phyloP scores from a whole-genome alignment of 2,329 filamentous ascomycete species.

The Colletotrichum incanum region DNA sequence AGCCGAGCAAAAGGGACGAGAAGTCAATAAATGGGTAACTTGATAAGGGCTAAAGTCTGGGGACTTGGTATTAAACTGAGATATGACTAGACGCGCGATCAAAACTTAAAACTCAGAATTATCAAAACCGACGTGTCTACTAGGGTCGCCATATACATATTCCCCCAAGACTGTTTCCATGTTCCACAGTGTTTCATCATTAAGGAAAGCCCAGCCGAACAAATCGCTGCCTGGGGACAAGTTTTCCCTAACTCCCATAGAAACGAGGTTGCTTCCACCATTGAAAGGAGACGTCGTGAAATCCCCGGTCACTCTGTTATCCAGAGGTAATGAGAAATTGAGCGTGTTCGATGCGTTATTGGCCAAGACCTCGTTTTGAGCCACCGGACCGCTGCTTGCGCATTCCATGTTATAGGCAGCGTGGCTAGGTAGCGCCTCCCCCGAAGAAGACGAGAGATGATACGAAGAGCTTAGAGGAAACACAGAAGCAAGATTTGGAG shows the following conservation, averaged over 20 bases:
- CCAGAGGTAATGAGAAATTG: background rate
- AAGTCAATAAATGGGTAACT: background rate
- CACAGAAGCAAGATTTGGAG: background rate
- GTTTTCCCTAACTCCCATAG: background rate
- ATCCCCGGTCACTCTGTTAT: background rate
- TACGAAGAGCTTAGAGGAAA: background rate
- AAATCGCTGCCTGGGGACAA: constrained; percentile 21
- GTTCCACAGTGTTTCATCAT: constrained; percentile 44
- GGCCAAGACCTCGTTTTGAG: background rate
- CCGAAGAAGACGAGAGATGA: background rate
- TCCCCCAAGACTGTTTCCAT: constrained; percentile 44
- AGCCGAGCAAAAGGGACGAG: fast-evolving
- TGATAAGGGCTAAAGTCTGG: background rate
- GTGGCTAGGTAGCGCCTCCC: background rate
- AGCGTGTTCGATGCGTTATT: background rate
- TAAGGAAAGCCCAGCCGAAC: constrained; percentile 41
- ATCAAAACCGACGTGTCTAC: constrained; percentile 13
- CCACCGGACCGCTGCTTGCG: background rate
- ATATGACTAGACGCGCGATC: background rate
- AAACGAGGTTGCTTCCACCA: background rate
- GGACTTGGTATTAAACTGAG: background rate
- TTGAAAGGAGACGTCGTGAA: background rate
- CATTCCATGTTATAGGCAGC: background rate
- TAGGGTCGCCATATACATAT: constrained; percentile 43
- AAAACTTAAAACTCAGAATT: background rate